A percentile compares a stretch with the other conserved stretches of the same genome.
Conservation (phyloP, 2,329 filamentous ascomycete genomes). For the Corynespora cassiicola region DNA sequence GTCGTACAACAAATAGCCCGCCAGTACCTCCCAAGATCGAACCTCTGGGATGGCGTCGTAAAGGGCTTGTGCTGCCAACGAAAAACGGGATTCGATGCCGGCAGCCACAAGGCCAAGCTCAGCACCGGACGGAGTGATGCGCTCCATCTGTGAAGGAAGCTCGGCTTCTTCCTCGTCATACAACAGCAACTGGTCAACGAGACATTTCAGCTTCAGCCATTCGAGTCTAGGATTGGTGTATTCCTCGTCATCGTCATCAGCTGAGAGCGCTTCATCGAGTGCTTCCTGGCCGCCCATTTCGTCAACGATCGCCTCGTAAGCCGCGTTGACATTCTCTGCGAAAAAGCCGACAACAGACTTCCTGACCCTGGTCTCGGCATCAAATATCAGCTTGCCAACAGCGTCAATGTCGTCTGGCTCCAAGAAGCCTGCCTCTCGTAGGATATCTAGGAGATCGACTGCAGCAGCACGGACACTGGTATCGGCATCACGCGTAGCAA, state of each 20-base stretch:
- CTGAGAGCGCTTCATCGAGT: constrained; percentile 76
- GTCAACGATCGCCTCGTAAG: constrained; percentile 79
- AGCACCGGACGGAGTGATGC: constrained; percentile 49
- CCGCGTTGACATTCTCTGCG: constrained; percentile 81
- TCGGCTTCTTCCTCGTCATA: constrained; percentile 77
- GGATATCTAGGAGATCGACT: constrained; percentile 80
- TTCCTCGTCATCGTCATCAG: constrained; percentile 74
- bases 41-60: constrained; percentile 84
- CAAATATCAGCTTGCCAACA: constrained; percentile 87
- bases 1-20: constrained; percentile 90
- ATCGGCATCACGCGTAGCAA: constrained; percentile 87
- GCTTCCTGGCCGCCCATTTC: constrained; percentile 81
- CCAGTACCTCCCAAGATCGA: constrained; percentile 84
- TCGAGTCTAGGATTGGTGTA: constrained; percentile 77
- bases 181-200: constrained; percentile 80
- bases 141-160: constrained; percentile 57
- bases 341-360: constrained; percentile 93
- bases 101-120: constrained; percentile 61
- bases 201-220: constrained; percentile 91
- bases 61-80: constrained; percentile 82
- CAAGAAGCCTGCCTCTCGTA: constrained; percentile 84
- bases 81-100: constrained; percentile 79
- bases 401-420: constrained; percentile 91
- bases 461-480: constrained; percentile 78
- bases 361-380: constrained; percentile 81